These are phyloP conservation scores for Heliamphora exappendiculata DNA, from an alignment of 148 eudicot species.

Conservation along the genomic window DNA sequence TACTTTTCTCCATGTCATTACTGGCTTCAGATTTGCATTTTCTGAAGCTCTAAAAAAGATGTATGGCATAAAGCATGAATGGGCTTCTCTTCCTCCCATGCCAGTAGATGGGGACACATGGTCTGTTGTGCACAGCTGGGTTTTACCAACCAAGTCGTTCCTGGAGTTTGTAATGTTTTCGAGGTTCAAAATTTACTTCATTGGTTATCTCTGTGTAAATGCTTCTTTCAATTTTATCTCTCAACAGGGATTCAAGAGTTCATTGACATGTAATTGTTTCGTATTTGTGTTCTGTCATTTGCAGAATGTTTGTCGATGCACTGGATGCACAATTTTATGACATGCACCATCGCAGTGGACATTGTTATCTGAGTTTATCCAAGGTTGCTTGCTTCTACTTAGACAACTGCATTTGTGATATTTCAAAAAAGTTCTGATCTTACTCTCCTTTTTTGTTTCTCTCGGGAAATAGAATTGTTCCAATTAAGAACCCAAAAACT, in stretches of 20 bases:
- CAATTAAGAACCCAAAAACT: not conserved
- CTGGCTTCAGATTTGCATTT: conserved; percentile 58
- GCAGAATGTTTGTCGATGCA: conserved; percentile 88
- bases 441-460: not conserved
- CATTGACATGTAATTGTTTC: not conserved
- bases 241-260: not conserved
- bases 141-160: conserved; percentile 81
- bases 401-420: not conserved
- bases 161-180: conserved; percentile 89
- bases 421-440: not conserved
- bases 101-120: conserved; percentile 73
- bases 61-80: conserved; percentile 54
- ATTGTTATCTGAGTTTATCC: conserved; percentile 63
- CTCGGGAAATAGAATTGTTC: not conserved
- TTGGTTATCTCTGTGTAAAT: not conserved
- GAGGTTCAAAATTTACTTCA: conserved; percentile 32
- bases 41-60: conserved; percentile 65
- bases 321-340: conserved; percentile 64
- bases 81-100: conserved; percentile 65
- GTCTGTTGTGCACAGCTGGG: conserved; percentile 94
- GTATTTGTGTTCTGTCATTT: conserved; percentile 1
- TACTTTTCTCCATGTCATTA: not conserved
- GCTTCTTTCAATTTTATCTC: not conserved
- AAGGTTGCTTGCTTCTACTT: conserved; percentile 40
- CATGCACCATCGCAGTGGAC: conserved; percentile 56